Evolutionary conservation across 2,329 filamentous ascomycete genomes (phyloP), one percentile per base, ranked within the genome.

Genomic region (Fusarium sp.): DNA sequence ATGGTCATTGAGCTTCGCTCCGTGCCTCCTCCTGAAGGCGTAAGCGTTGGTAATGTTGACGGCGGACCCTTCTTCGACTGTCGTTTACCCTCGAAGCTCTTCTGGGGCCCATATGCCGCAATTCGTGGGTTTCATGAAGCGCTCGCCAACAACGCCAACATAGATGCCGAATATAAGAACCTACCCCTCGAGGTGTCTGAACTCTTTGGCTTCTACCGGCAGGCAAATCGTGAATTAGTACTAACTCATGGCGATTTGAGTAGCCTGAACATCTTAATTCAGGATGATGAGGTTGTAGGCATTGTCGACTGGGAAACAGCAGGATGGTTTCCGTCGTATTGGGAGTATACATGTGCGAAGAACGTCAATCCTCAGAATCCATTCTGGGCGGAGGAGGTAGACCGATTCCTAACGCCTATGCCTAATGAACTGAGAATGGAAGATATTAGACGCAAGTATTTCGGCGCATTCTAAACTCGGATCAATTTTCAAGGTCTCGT

Each of bases 71-170:
- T 58, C 56, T 23, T 69, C 71, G 5, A 68, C 72, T 41, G 53
- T 68, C 4, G 27, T 49, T 42, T 4, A 19, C 42, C 1, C 33
- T 48, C 6, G 49, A 61, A 1, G 46, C 67, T 19, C 66, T 69
- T 43, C 27, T 31, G 27, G 27, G 75, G 75, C 0, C 76, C 76
- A 0, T 77, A 76, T 47, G 43, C 53, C 23, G 70, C 69, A 0
- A 69, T 69, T 9, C 63, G 68, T 6, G 72, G 69, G n/a, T 77
- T 77, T 48, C 74, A 78, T 47, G 23, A 19, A 23, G 21, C 21
- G 7, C 21, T 23, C 4, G 21, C 21, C 21, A 23, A 23, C 21
- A n/a, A n/a, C n/a, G n/a, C n/a, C n/a, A n/a, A n/a, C n/a, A n/a
- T n/a, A n/a, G n/a, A n/a, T n/a, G n/a, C n/a, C n/a, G n/a, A n/a